Base-by-base conservation (phyloP, 345 rosid species). In the Linum lewisii region DNA sequence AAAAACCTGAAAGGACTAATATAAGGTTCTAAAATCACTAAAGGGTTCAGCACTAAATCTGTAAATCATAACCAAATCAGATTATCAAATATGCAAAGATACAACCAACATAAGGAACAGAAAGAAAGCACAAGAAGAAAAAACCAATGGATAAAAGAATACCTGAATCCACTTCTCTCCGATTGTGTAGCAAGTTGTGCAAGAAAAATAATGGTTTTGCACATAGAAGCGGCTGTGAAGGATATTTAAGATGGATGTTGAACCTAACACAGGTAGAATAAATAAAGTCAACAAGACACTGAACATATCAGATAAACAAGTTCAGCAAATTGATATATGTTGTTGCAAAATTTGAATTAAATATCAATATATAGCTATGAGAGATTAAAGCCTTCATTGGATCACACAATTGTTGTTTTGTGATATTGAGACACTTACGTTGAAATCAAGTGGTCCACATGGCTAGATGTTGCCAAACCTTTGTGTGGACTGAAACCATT, bases 131-230 rank as follows among this genome's bases (percentile, higher is more conserved):
- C 45, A 53, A 73, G 23, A 18, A 54, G 51, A 24, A 54, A 73
- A 45, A 47, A n/a, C n/a, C n/a, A 21, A 75, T 19, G 32, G 29
- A 29, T 20, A 21, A 66, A 66, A 66, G 59, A 66, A 3, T 81
- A 88, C 98, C 98, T 62, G 75, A 56, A 63, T 81, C 73, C 58
- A 71, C 75, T 23, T 18, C 73, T 67, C 68, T 86, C 66, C 96
- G 79, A 76, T 84, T 71, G 65, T 79, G 85, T 44, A 92, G 85
- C 83, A 92, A 79, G 80, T 92, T 88, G 75, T 63, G 93, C 80
- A 88, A 68, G 62, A 14, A 47, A 81, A 66, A 79, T 65, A 92
- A 79, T 21, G 84, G 96, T 68, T 92, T 92, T 61, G 80, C 85
- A 24, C 11, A 88, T 66, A 88, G 76, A 78, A 92, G 90, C 63